phyloP scores from a whole-genome alignment of 441 rosid genomes.

The Biscutella laevigata region DNA sequence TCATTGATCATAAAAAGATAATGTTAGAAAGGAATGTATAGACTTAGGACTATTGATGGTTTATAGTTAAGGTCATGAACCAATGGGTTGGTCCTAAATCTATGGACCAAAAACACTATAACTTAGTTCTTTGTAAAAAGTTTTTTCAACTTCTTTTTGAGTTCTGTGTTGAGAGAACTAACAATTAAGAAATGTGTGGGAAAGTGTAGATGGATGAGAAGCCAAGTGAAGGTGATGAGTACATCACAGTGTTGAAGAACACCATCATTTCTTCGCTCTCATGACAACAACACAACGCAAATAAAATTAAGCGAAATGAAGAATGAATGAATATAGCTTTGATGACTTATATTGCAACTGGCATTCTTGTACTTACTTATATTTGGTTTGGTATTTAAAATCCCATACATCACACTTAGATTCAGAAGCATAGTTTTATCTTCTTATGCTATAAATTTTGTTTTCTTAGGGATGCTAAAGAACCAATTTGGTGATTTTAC shows the following conservation, averaged over 20 bases:
- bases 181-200: not conserved
- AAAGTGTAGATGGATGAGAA: constrained; percentile 25
- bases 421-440: not conserved
- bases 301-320: not conserved
- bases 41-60: not conserved
- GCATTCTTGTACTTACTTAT: not conserved
- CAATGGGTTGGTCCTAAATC: not conserved
- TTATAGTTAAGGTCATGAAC: not conserved
- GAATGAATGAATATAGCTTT: constrained; percentile 8
- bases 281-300: constrained; percentile 6
- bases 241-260: constrained; percentile 25
- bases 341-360: not conserved
- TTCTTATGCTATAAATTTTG: not conserved
- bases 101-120: not conserved
- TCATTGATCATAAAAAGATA: no score
- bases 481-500: no score
- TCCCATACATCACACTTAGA: not conserved
- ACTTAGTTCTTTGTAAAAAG: not conserved
- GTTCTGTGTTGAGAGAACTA: not conserved
- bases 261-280: constrained; percentile 18
- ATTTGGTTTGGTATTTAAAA: not conserved
- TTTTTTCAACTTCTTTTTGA: no score
- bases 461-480: no score
- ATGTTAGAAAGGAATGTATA: not conserved
- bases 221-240: constrained; percentile 22